Evolutionary conservation across 1,284 basidiomycete genomes (phyloP).

Genomic region (Ganoderma resinaceum): DNA sequence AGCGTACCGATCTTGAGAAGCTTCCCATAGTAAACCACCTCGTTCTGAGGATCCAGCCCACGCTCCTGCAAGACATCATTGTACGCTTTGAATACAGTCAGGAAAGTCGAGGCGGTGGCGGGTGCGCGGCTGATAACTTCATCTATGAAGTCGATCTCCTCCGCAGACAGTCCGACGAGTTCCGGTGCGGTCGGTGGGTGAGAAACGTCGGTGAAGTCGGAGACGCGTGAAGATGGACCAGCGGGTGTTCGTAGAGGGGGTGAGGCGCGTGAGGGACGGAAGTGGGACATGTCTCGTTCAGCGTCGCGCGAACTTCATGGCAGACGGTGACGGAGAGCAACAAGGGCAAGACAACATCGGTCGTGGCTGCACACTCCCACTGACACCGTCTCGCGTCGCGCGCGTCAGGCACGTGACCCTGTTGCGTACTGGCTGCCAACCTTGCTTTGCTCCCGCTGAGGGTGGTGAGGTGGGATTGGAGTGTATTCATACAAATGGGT

Average conservation of each 20-base stretch:
- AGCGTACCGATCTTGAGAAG: constrained; percentile 80
- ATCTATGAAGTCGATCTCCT: constrained; percentile 76
- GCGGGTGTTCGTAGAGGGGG: constrained; percentile 35
- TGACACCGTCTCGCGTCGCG: constrained; percentile 16
- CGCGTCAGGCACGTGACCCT: constrained; percentile 31
- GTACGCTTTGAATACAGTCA: constrained; percentile 83
- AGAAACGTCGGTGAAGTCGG: constrained; percentile 48
- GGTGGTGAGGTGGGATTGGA: neutral
- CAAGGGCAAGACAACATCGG: constrained; percentile 10
- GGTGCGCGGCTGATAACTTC: constrained; percentile 73
- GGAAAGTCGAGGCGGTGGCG: constrained; percentile 70
- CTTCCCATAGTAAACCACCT: constrained; percentile 82
- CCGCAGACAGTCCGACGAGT: constrained; percentile 59
- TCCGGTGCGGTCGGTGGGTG: constrained; percentile 59
- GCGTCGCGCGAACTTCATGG: constrained; percentile 18
- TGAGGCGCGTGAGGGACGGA: constrained; percentile 41
- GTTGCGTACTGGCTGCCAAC: constrained; percentile 2
- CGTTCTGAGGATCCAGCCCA: constrained; percentile 77
- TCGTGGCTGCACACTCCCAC: constrained; percentile 18
- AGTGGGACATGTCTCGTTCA: constrained; percentile 37
- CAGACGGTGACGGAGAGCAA: constrained; percentile 5
- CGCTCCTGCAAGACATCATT: constrained; percentile 75
- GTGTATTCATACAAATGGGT: neutral
- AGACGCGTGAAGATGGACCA: constrained; percentile 30
- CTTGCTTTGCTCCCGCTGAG: neutral